Conservation (phyloP, 1,284 basidiomycete species). For the Pyrrhoderma noxium region DNA sequence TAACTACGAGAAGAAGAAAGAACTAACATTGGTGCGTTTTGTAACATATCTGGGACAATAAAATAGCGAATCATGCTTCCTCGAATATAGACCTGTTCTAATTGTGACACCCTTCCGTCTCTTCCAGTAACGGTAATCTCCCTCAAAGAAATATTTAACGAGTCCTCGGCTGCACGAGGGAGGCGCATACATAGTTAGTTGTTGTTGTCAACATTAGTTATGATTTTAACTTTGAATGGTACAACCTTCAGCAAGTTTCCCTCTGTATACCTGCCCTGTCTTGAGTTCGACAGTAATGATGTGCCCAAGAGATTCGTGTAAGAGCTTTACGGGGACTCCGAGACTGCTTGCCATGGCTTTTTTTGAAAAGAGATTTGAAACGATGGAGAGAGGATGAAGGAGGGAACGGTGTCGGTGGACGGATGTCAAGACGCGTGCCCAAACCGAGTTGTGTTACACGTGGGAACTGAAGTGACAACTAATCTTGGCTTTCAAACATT, state of each 20-base stretch:
- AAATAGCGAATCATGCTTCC: constrained; percentile 98
- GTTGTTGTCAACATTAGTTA: constrained; percentile 15
- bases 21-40: constrained; percentile 96
- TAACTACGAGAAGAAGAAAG: not conserved
- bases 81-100: constrained; percentile 98
- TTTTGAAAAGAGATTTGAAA: not conserved
- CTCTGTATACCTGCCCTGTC: constrained; percentile 94
- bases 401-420: too few species aligned
- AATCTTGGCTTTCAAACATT: too few species aligned
- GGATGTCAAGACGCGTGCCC: too few species aligned
- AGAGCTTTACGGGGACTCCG: constrained; percentile 87
- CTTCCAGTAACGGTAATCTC: constrained; percentile 97
- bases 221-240: constrained; percentile 19
- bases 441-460: too few species aligned
- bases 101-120: constrained; percentile 97
- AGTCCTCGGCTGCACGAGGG: constrained; percentile 80
- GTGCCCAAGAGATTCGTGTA: constrained; percentile 93
- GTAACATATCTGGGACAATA: constrained; percentile 98
- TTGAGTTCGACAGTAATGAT: constrained; percentile 97
- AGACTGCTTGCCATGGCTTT: constrained; percentile 46
- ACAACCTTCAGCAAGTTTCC: constrained; percentile 93
- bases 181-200: constrained; percentile 18
- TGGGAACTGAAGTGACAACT: too few species aligned
- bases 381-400: too few species aligned
- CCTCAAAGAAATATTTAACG: constrained; percentile 92